Evolutionary conservation across 1,284 basidiomycete genomes (phyloP), one percentile per base, ranked within the genome.

Genomic region (Blastosporella zonata): DNA sequence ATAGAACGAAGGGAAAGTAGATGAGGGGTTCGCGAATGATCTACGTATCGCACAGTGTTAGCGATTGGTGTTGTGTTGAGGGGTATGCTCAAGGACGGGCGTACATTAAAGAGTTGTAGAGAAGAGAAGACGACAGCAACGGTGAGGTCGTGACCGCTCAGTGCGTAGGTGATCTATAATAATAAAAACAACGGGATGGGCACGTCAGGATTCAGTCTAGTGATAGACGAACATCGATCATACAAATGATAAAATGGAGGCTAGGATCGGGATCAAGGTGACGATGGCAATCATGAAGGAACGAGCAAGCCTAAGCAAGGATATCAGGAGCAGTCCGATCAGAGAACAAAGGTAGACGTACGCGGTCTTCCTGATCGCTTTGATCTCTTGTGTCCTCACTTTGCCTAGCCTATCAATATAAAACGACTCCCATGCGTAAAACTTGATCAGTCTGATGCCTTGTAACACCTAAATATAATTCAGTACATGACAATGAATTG

Each of bases 121-220:
- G 83, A 82, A 8, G 79, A 78, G 67, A 92, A 92, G 54, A 92
- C 85, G 57, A 78, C 74, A 2, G 85, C 83, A 5, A 87, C 70
- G 55, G 83, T 76, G 20, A 90, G 75, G 2, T 72, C 59, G 62
- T 90, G 82, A 2, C 83, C 82, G 21, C 72, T 80, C 9, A 84
- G 67, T 0, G 77, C 74, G 60, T 90, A 91, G 0, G 84, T 84
- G 60, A 91, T 79, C 80, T 83, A 46, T 1, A 31, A 31, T 13
- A 31, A 9, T 42, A 38, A 20, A 38, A 15, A n/a, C n/a, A n/a
- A n/a, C n/a, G n/a, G n/a, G n/a, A n/a, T n/a, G n/a, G n/a, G 20
- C 6, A 21, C 25, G 41, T 23, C 20, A 29, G 27, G 18, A n/a
- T 3, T 18, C 6, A 33, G 22, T 17, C 34, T n/a, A 37, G 15